Evolutionary conservation across 208 protist genomes (phyloP), one percentile per base, ranked within the genome.

Genomic region (Chromosphaera perkinsii): DNA sequence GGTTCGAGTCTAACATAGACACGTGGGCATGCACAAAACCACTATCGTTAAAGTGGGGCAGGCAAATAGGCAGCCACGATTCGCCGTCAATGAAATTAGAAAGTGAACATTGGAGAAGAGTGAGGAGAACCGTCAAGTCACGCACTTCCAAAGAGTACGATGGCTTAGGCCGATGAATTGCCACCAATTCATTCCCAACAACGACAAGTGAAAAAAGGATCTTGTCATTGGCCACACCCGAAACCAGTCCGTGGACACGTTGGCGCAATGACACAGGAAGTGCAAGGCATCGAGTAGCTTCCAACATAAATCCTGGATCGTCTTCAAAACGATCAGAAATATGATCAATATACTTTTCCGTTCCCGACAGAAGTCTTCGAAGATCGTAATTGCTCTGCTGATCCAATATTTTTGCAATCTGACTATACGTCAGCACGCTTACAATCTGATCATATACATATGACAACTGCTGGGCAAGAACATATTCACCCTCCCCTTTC

Each of bases 391-490:
- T 72, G 57, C 40, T 48, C 9, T 56, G 45, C 48, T 58, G 63
- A 27, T 55, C 35, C 31, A 69, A 69, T n/a, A 69, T 58, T 14
- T 29, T 12, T 22, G 39, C 42, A 17, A 69, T 42, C 22, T 72
- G 51, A n/a, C 52, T 52, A n/a, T 29, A n/a, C 2, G 66, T 54
- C 10, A 72, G 56, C 3, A 32, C 33, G 45, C 39, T 55, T 36
- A 73, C 27, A 47, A 67, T 51, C 9, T 67, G 67, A 22, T 37
- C 58, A 35, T 69, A 29, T 26, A 69, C 22, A 57, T 62, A 62
- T 10, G 14, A 9, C 32, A 52, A 24, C 45, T 61, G 47, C 0
- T 32, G 20, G 10, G 29, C 3, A 9, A 69, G 40, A 48, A 66
- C 3, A n/a, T 24, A 3, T 0, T 27, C 36, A 66, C 57, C 63